A percentile compares a stretch with the other conserved stretches of the same genome.
These are phyloP conservation scores for Stachybotrys chartarum DNA, from an alignment of 2,329 filamentous ascomycete species.

Conservation along the genomic window DNA sequence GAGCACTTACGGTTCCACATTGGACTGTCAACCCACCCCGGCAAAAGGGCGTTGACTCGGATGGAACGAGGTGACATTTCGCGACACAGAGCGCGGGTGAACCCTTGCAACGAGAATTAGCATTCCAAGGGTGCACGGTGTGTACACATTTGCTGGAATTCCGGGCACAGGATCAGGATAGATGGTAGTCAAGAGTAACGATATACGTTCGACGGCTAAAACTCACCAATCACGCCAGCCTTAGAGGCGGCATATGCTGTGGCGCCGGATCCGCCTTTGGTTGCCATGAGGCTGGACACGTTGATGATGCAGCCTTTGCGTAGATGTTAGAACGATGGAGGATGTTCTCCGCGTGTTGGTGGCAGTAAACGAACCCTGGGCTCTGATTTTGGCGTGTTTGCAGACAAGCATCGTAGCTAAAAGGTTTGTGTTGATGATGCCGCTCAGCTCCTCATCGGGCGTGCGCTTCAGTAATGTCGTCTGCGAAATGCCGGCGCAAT, in stretches of 20 bases:
- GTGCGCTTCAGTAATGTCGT: slow-evolving; percentile 55
- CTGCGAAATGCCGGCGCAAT: slow-evolving; percentile 70
- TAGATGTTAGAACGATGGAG: slow-evolving; percentile 1
- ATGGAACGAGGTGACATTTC: slow-evolving; percentile 56
- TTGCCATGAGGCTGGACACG: slow-evolving; percentile 67
- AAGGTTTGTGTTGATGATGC: slow-evolving; percentile 65
- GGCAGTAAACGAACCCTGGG: slow-evolving; percentile 18
- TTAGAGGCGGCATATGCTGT: slow-evolving; percentile 74
- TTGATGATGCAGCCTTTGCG: slow-evolving; percentile 66
- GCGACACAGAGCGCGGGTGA: slow-evolving; percentile 59
- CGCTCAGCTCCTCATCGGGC: slow-evolving; percentile 39
- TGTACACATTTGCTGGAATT: slow-evolving; percentile 10
- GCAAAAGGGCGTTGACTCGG: slow-evolving; percentile 73
- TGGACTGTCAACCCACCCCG: slow-evolving; percentile 74
- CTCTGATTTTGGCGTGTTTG: slow-evolving; percentile 31
- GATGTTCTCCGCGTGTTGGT: background rate
- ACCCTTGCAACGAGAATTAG: slow-evolving; percentile 34
- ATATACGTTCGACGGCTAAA: background rate
- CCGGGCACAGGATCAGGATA: slow-evolving; percentile 6
- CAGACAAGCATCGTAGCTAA: slow-evolving; percentile 57
- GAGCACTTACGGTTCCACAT: slow-evolving; percentile 63
- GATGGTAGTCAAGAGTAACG: background rate
- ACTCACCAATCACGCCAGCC: slow-evolving; percentile 64
- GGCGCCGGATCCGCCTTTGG: slow-evolving; percentile 62
- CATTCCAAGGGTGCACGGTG: background rate